Evolutionary conservation across 257 asterid species (phyloP), one percentile per base, ranked within the genome.

Genomic region (Penstemon barbatus): DNA sequence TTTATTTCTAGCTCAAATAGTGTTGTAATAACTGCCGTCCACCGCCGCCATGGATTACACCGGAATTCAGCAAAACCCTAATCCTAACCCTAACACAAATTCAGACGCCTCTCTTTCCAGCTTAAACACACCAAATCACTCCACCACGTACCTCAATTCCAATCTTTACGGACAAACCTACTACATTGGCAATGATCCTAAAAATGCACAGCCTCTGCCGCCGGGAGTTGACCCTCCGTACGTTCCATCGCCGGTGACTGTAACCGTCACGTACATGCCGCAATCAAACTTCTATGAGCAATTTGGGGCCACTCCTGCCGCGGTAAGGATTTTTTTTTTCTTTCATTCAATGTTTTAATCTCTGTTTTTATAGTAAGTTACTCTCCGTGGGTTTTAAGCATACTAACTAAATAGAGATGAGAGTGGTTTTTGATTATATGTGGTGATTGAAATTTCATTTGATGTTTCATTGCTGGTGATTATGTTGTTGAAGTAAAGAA

Each of bases 171-270:
- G 60, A 41, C 78, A 39, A 25, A 1, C 33, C 33, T 25, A 25
- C 33, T 25, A 25, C 33, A 25, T 74, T 45, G 9, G 37, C 42
- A 10, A 59, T 39, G 69, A 65, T 77, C 61, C 66, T 8, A 65
- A 55, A 8, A 66, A 45, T 38, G 65, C 71, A 65, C 52, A 13
- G 37, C 69, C 69, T 11, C 75, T 49, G 59, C 81, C 83, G 49
- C 83, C 83, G 62, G 86, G 80, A 2, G 69, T 66, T 61, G 86
- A 79, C 19, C 76, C 57, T 55, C 77, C 77, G 42, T 74, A 64
- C 52, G 74, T 74, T 40, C 69, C 75, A 15, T 63, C 71, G 63
- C 53, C 70, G 42, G 33, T 25, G 33, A 25, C 70, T 43, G 45
- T 25, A 18, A 8, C 72, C 38, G 77, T 75, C 51, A 45, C 48